Base-by-base conservation (phyloP, 306 rosid species). In the Glycine latifolia region DNA sequence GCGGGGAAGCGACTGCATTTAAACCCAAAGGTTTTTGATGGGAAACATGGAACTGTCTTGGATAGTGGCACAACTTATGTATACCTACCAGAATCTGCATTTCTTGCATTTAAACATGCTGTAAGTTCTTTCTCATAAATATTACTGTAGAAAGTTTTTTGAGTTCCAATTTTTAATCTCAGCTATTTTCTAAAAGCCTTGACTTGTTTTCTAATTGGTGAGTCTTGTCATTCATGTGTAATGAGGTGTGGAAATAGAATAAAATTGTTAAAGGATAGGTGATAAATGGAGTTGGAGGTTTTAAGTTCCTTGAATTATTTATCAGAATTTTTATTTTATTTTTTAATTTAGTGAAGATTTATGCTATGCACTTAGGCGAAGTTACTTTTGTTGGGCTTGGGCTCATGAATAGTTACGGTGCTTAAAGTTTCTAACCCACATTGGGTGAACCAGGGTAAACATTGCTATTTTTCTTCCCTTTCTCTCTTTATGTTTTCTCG, bases 1-100 rank as follows among this genome's bases (percentile, higher is more conserved):
- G 97, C 91, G 83, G 99, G 99, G 84, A 96, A 96, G 84, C 78
- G 35, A 35, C 81, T 96, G 89, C 69, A 56, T 73, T 76, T 96
- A 78, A 83, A 85, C 81, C 85, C 98, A 49, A 86, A 81, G 54
- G 88, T 93, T 68, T 96, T 96, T 84, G 93, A 96, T 62, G 90
- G 92, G 70, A 93, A 86, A 79, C 91, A 89, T 77, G 99, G 99
- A 77, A 87, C 97, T 46, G 88, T 96, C 79, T 78, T 96, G 88
- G 99, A 96, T 84, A 96, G 99, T 66, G 99, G 99, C 61, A 96
- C 99, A 67, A 96, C 99, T 11, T 96, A 96, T 80, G 93, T 97
- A 62, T 96, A 93, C 91, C 89, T 96, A 46, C 99, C 99, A 43
- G 91, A 87, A 67, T 81, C 77, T 48, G 99, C 86, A 12, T 96